Base-by-base conservation (phyloP, 208 protist species). In the Phytomonas francai region DNA sequence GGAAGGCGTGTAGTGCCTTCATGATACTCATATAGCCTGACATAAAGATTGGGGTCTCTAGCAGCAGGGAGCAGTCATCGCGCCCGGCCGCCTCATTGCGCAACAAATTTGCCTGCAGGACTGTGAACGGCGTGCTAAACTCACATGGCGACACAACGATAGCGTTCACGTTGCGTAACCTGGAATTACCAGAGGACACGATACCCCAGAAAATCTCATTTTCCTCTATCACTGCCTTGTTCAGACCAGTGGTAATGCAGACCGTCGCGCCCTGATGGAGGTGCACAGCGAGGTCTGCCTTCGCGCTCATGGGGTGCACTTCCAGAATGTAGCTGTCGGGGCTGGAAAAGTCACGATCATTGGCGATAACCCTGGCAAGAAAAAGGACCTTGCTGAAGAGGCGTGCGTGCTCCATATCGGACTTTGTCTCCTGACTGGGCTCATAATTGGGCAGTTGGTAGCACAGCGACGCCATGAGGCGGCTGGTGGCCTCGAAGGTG, bases 171-270 rank as follows among this genome's bases (percentile, higher is more conserved):
- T 57, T 62, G 36, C 92, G 68, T 19, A 96, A 70, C 39, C 68
- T 30, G 25, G 70, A 28, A 58, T 96, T 84, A 45, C 78, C 81
- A 0, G 86, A 92, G 22, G 88, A 85, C 4, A 96, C 73, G 27
- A 83, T 70, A n/a, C 83, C 86, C 88, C 91, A 96, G 78, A 96
- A 96, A 12, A 96, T 54, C 64, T 96, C 88, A 0, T 79, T 69
- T 32, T 70, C 45, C 29, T 67, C 58, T 45, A 91, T 74, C 19
- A 14, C 8, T 11, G 78, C 83, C 5, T 59, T 65, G 70, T 92
- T 81, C 14, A 82, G 72, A 2, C 77, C 69, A 51, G 91, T 96
- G 58, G 81, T 86, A 62, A 96, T 87, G 74, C 83, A 92, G 29
- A 96, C 70, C n/a, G 84, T 83, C 2, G 84, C 87, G 56, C 91